Base-by-base conservation (phyloP, 768 basidiomycete genomes). In the Hygrocybe coccinea region DNA sequence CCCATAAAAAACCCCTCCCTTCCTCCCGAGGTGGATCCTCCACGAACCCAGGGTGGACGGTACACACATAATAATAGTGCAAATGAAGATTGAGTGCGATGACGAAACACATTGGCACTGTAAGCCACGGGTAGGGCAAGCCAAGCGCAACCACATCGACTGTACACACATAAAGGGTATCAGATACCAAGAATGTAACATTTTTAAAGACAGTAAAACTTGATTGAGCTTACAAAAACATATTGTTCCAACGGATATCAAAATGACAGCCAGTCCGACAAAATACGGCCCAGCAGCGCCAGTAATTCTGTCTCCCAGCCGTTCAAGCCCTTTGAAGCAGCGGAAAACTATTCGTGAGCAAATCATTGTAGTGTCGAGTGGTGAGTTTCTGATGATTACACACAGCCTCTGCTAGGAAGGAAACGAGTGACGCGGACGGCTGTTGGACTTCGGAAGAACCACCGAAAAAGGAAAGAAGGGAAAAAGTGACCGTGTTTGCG, bases 231-330 rank as follows among this genome's bases (percentile, higher is more conserved):
- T 65, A 95, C 93, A 91, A 68, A 95, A 98, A 60, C 81, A 85
- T 48, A 91, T 58, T 0, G 82, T 75, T 44, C 92, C 94, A 1
- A 76, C 63, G 10, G 76, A 70, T 14, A 94, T 84, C 24, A 98
- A 77, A 6, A 84, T 63, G 53, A 87, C 75, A 3, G 92, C 95
- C n/a, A 95, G 74, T 1, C 73, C 79, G 37, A 98, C 83, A 67
- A 98, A 98, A 64, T 87, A 82, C 0, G 94, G 95, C 0, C 95
- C 95, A 29, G 91, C 94, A 51, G 89, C 87, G 52, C 94, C 92
- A 0, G 92, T 97, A 37, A 95, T 63, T 60, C 79, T 75, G 68
- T 97, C 91, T 5, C 81, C 95, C 48, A 74, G 69, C 52, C 83
- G 73, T 72, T 97, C 94, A 11, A 95, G 67, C 12, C 74, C 64